These are phyloP conservation scores for Hebeloma cylindrosporum DNA, from an alignment of 768 basidiomycete genomes.

Conservation along the genomic window DNA sequence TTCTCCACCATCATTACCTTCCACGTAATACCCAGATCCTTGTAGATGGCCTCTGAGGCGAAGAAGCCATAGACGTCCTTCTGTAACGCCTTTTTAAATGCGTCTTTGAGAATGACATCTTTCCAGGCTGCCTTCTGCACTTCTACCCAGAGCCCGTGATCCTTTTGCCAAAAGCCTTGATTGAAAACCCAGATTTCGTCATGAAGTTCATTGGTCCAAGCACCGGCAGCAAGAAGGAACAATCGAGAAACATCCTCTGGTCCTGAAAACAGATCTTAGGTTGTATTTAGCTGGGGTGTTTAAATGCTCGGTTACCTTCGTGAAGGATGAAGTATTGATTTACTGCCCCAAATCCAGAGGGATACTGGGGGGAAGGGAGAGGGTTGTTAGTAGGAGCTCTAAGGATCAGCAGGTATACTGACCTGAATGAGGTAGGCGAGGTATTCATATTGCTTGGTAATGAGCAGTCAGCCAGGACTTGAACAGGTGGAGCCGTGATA, in stretches of 20 bases:
- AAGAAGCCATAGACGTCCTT: constrained; percentile 84
- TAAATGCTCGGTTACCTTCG: constrained; percentile 43
- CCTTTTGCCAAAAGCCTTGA: constrained; percentile 66
- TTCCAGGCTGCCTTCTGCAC: constrained; percentile 70
- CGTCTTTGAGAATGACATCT: constrained; percentile 69
- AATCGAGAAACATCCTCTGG: constrained; percentile 49
- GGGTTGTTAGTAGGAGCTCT: neutral
- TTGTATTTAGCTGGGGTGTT: neutral
- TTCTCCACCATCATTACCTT: no score
- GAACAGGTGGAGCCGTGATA: neutral
- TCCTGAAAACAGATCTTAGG: constrained; percentile 22
- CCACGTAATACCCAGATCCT: constrained; percentile 77
- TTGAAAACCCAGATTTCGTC: constrained; percentile 80
- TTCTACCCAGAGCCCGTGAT: constrained; percentile 57
- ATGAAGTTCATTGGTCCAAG: constrained; percentile 54
- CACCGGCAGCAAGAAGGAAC: constrained; percentile 53
- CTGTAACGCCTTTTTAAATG: constrained; percentile 64
- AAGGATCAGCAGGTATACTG: constrained; percentile 13
- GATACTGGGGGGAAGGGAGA: constrained; percentile 26
- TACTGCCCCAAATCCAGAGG: constrained; percentile 25
- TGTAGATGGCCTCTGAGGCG: constrained; percentile 70
- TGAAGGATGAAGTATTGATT: constrained; percentile 56
- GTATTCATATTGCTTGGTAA: constrained; percentile 52
- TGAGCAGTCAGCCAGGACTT: neutral
- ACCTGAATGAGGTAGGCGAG: constrained; percentile 54